Conservation (phyloP, 2,329 filamentous ascomycete species). For the Diaporthe longicolla region DNA sequence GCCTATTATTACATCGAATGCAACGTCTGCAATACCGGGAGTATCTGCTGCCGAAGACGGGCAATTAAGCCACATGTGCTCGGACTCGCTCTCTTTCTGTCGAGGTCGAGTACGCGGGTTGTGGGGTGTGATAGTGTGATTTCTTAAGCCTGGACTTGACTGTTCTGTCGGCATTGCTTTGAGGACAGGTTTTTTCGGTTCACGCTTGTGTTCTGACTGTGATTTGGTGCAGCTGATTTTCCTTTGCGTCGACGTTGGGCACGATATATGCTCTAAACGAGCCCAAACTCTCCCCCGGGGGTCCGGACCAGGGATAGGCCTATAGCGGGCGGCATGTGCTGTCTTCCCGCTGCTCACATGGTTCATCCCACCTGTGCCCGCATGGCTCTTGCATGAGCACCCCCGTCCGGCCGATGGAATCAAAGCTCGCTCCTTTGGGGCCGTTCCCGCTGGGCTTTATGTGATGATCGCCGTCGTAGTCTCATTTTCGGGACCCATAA, state of each 20-base stretch:
- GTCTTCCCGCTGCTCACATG: not conserved
- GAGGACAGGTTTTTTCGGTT: not conserved
- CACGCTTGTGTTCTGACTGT: not conserved
- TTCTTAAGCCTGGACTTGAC: not conserved
- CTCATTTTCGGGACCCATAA: slow-evolving; percentile 6
- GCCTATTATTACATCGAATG: slow-evolving; percentile 3
- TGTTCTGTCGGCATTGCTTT: not conserved
- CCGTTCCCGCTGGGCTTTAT: not conserved
- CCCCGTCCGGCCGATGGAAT: not conserved
- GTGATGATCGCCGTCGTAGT: not conserved
- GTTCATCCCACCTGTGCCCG: slow-evolving; percentile 25
- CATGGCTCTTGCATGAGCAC: not conserved
- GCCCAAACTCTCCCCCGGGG: not conserved
- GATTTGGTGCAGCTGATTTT: not conserved
- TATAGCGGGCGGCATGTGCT: not conserved
- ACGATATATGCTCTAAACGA: not conserved
- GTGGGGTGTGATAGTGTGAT: slow-evolving; percentile 11
- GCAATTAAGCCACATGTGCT: not conserved
- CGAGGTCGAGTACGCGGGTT: not conserved
- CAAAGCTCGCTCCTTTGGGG: not conserved
- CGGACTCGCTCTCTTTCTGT: not conserved
- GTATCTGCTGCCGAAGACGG: slow-evolving; percentile 6
- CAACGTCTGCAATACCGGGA: slow-evolving; percentile 3
- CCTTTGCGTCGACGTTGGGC: not conserved
- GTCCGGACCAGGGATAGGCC: slow-evolving; percentile 1